Conservation (phyloP, 768 basidiomycete genomes). For the Trametes meyenii region DNA sequence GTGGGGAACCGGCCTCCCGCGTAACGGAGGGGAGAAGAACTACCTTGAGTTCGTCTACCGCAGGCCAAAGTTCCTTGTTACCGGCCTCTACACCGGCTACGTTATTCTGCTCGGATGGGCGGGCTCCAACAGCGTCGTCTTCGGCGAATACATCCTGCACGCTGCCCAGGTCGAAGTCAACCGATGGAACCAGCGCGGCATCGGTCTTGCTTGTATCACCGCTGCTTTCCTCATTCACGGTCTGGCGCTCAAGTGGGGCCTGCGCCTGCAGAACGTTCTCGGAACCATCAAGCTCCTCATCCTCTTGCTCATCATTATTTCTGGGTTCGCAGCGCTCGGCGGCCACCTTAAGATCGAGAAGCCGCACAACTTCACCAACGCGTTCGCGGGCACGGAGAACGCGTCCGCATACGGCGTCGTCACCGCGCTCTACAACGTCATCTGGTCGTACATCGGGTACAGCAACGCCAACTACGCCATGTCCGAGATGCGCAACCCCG, state of each 20-base stretch:
- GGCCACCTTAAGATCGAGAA: slow-evolving; percentile 33
- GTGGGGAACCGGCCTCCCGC: slow-evolving; percentile 24
- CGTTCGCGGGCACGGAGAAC: slow-evolving; percentile 32
- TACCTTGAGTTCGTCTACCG: slow-evolving; percentile 69
- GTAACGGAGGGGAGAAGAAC: slow-evolving; percentile 69
- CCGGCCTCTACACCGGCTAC: slow-evolving; percentile 57
- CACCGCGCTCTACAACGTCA: slow-evolving; percentile 35
- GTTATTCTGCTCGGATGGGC: slow-evolving; percentile 53
- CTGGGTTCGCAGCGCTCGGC: slow-evolving; percentile 30
- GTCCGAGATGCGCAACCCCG: slow-evolving; percentile 43
- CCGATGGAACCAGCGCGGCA: neutral
- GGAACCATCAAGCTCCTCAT: slow-evolving; percentile 19
- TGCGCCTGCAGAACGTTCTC: neutral
- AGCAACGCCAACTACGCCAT: slow-evolving; percentile 48
- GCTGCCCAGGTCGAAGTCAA: neutral
- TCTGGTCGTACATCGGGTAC: slow-evolving; percentile 36
- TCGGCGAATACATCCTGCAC: slow-evolving; percentile 58
- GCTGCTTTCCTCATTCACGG: slow-evolving; percentile 14
- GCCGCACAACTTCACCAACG: slow-evolving; percentile 36
- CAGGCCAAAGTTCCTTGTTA: slow-evolving; percentile 58
- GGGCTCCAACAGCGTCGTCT: slow-evolving; percentile 59
- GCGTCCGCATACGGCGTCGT: slow-evolving; percentile 26
- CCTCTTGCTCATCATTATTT: slow-evolving; percentile 28
- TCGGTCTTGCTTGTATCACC: neutral
- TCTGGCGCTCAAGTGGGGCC: slow-evolving; percentile 24